Evolutionary conservation across 371 early-diverging fungal species (phyloP), one percentile per base, ranked within the genome.

Genomic region (Apophysomyces trapeziformis): DNA sequence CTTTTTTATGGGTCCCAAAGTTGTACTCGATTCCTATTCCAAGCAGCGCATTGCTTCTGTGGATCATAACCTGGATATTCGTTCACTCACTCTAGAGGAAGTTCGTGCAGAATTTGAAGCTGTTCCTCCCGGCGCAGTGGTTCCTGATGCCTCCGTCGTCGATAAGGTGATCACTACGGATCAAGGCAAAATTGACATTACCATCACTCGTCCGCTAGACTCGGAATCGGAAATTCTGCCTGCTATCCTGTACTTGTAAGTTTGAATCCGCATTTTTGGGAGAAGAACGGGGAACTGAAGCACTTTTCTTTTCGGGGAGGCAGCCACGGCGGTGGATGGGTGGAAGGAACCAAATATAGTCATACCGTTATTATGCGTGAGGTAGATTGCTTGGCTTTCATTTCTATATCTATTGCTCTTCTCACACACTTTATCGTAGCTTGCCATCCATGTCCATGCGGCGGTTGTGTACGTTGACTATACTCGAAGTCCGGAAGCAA

Each of bases 401-500:
- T 43, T 60, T 64, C 57, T 44, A 14, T 16, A 4, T 39, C n/a
- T 21, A 50, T 11, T 50, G 7, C 54, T 50, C 54, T 7, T 18
- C 54, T n/a, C 13, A 45, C 16, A 21, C 0, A 11, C 3, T 9
- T 18, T 32, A 21, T 54, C 36, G 14, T 14, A 67, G 68, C 37
- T 61, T 7, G 45, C 39, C 47, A 13, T 61, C 60, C 50, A 43
- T 6, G 58, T 59, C 9, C 58, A 68, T 45, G 74, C 63, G 26
- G 70, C 66, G 0, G 44, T 69, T 8, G 58, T 73, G 5, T 73
- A 69, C 54, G 64, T 73, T 13, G 68, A 73, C 18, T 73, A 69
- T 36, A 44, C 64, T 12, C 37, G 73, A 5, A 66, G 68, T 4
- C 76, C 79, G 2, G 79, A 79, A 35, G 50, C n/a, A 11, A 68